These are phyloP conservation scores for Phytophthora tentaculata DNA, from an alignment of 352 stramenopile genomes.

Conservation along the genomic window DNA sequence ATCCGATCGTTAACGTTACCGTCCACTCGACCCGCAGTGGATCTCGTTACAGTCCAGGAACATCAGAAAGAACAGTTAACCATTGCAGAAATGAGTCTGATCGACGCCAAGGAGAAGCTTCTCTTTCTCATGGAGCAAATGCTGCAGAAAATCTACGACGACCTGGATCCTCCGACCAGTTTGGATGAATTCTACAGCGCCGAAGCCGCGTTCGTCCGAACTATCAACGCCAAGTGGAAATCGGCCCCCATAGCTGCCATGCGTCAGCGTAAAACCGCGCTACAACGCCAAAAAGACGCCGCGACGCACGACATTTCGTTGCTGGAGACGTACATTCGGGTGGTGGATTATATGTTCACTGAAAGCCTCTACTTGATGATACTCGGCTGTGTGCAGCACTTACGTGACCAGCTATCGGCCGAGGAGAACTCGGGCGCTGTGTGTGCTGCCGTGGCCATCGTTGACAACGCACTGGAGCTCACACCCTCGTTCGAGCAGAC, in stretches of 20 bases:
- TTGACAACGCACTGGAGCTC: conserved; percentile 45
- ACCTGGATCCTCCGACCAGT: conserved; percentile 48
- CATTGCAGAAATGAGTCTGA: conserved; percentile 60
- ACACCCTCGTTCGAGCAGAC: conserved; percentile 55
- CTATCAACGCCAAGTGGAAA: conserved; percentile 65
- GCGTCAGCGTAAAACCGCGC: conserved; percentile 33
- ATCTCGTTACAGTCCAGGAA: conserved; percentile 47
- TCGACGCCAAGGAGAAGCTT: conserved; percentile 70
- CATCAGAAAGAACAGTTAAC: conserved; percentile 50
- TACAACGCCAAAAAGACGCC: conserved; percentile 50
- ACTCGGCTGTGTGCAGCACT: conserved; percentile 41
- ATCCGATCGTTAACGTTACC: conserved; percentile 52
- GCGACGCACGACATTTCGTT: conserved; percentile 54
- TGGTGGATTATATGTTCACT: conserved; percentile 78
- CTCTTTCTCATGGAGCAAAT: conserved; percentile 56
- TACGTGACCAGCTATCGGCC: conserved; percentile 40
- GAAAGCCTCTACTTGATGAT: conserved; percentile 78
- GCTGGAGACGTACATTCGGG: conserved; percentile 55
- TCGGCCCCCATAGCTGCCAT: conserved; percentile 63
- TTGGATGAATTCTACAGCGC: conserved; percentile 58
- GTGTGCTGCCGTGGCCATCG: conserved; percentile 58
- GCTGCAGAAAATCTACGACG: conserved; percentile 51
- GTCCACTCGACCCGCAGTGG: conserved; percentile 35
- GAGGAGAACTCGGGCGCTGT: conserved; percentile 52
- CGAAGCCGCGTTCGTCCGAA: conserved; percentile 51